Evolutionary conservation across 2,329 filamentous ascomycete genomes (phyloP).

Genomic region (Aureobasidium sp.): DNA sequence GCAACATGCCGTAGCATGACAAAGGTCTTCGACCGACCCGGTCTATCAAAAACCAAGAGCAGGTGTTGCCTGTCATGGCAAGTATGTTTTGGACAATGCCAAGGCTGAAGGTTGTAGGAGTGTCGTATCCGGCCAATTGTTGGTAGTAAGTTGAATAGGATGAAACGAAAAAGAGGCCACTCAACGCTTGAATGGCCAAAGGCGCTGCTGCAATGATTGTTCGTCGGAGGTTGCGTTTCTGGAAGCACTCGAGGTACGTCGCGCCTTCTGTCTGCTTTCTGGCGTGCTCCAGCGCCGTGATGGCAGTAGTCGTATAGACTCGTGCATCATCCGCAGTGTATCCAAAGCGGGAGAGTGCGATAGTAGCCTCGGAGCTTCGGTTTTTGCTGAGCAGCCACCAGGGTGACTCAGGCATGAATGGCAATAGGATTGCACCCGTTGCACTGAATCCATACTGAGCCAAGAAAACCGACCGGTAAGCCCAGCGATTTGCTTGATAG

Average conservation of each 20-base stretch:
- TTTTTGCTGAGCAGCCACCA: conserved; percentile 14
- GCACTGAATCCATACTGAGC: conserved; percentile 35
- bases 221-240: conserved; percentile 30
- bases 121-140: conserved; percentile 34
- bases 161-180: conserved; percentile 29
- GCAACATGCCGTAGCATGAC: conserved; percentile 28
- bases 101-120: conserved; percentile 29
- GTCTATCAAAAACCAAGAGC: conserved; percentile 33
- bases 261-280: conserved; percentile 29
- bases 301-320: conserved; percentile 20
- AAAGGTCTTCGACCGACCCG: conserved; percentile 29
- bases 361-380: conserved; percentile 14
- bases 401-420: conserved; percentile 22
- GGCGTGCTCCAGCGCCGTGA: conserved; percentile 28
- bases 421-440: conserved; percentile 22
- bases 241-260: conserved; percentile 35
- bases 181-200: conserved; percentile 29
- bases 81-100: conserved; percentile 34
- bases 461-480: conserved; percentile 34
- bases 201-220: conserved; percentile 33
- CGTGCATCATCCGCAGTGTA: conserved; percentile 16
- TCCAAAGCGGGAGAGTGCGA: conserved; percentile 20
- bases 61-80: conserved; percentile 33
- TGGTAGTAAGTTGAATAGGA: conserved; percentile 37
- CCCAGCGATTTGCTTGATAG: conserved; percentile 31